Base-by-base conservation (phyloP, 805 yeast species). In the Sungouiozyma ichnusensis region DNA sequence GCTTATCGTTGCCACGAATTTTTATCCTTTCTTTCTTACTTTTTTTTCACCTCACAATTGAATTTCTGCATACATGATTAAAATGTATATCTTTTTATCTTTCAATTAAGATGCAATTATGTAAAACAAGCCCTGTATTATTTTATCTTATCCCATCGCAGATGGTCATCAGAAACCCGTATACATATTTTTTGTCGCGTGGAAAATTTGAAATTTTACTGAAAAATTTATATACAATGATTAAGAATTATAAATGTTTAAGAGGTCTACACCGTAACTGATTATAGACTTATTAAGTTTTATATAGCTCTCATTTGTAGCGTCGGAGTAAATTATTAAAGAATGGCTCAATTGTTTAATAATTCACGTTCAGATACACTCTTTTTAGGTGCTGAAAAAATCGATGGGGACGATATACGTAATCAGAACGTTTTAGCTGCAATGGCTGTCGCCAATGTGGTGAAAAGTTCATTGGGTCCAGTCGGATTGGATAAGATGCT, bases 401-500 rank as follows among this genome's bases (percentile, higher is more conserved):
- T 86, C 51, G 81, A 94, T 63, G 98, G 98, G 44, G 95, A 88
- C 56, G 99, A 92, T 58, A 82, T 94, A 51, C 80, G 98, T 57
- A 84, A 87, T 58, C 98, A 94, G 64, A 92, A 92, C 57, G 95
- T 94, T 16, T 67, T 87, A 58, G 98, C 98, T 5, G 92, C 97
- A 71, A 65, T 79, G 51, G 85, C 87, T 9, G 85, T 80, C 33
- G 85, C 85, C 15, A 83, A 80, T 55, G 71, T 80, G 41, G 85
- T 81, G 36, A 88, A 88, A 63, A 81, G 96, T 13, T 88, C 97
- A 1, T 69, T 92, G 44, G 99, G 99, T 3, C 99, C 99, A 7
- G 97, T 92, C 31, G 99, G 99, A 20, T 72, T 92, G 41, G 99
- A 92, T 68, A 92, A 92, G 69, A 92, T 92, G 96, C 73, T 92